A percentile compares a stretch with the other conserved stretches of the same genome.
Conservation (phyloP, 768 basidiomycete genomes). For the Hygrocybe punicea region DNA sequence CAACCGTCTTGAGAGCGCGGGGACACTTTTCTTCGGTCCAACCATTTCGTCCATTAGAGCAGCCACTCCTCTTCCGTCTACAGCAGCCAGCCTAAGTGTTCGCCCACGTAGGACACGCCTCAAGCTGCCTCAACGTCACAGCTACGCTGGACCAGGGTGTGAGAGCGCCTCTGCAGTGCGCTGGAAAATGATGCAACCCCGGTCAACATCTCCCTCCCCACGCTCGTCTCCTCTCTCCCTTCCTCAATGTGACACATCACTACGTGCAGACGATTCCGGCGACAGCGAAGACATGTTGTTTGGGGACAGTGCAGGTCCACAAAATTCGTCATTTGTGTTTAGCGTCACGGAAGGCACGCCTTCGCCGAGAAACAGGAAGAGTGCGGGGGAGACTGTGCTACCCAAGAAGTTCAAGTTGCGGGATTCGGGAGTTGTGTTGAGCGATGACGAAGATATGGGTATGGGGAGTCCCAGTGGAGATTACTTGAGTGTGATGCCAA, state of each 20-base stretch:
- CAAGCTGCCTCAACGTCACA: constrained; percentile 52
- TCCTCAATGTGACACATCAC: constrained; percentile 19
- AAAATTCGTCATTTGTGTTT: constrained; percentile 54
- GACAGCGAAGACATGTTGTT: constrained; percentile 61
- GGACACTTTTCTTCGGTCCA: constrained; percentile 68
- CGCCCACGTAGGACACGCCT: constrained; percentile 23
- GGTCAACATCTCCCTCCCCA: constrained; percentile 38
- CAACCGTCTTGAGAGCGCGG: constrained; percentile 54
- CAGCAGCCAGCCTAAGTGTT: constrained; percentile 17
- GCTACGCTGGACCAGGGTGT: constrained; percentile 54
- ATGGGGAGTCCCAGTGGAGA: constrained; percentile 21
- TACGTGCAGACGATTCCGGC: constrained; percentile 23
- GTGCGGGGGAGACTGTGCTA: constrained; percentile 32
- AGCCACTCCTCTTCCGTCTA: constrained; percentile 26
- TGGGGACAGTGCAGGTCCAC: constrained; percentile 32
- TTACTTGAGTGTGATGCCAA: constrained; percentile 44
- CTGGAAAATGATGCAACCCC: not conserved
- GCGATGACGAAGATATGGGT: constrained; percentile 49
- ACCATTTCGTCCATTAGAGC: constrained; percentile 40
- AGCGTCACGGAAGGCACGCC: constrained; percentile 56
- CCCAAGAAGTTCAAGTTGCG: constrained; percentile 69
- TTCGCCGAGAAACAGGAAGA: constrained; percentile 46
- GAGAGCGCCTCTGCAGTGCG: constrained; percentile 1
- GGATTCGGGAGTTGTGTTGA: constrained; percentile 62
- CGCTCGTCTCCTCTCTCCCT: constrained; percentile 45